Evolutionary conservation across 345 rosid genomes (phyloP).

Genomic region (Eutrema japonicum): DNA sequence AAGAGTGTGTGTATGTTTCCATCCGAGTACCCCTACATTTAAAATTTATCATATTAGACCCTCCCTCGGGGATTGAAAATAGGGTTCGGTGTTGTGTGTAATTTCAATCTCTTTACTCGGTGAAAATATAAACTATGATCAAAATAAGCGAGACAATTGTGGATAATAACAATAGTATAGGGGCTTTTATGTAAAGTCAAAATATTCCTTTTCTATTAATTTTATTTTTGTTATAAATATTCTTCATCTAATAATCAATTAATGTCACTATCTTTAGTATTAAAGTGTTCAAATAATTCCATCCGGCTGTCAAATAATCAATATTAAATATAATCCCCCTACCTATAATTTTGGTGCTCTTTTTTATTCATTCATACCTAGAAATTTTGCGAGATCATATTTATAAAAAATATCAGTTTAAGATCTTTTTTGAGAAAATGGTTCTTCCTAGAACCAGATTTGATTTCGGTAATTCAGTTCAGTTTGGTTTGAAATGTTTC

Average conservation of each 20-base stretch:
- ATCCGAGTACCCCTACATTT: background rate
- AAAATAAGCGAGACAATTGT: background rate
- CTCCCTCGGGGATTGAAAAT: background rate
- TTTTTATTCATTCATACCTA: background rate
- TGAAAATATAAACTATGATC: background rate
- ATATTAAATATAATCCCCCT: conserved; percentile 11
- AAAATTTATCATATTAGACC: background rate
- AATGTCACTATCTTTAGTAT: conserved; percentile 31
- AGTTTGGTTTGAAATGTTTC: no score
- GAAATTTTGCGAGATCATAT: background rate
- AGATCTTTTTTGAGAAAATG: no score
- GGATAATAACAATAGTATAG: background rate
- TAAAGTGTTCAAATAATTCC: conserved; percentile 28
- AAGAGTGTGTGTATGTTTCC: background rate
- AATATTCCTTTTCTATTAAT: background rate
- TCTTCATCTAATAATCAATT: conserved; percentile 20
- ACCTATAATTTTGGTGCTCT: conserved; percentile 1
- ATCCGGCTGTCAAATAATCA: conserved; percentile 15
- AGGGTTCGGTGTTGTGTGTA: background rate
- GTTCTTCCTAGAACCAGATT: no score
- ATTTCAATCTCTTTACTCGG: background rate
- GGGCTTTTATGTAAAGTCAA: conserved; percentile 18
- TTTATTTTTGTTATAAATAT: background rate
- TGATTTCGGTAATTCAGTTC: no score
- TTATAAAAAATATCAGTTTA: background rate